Conservation (phyloP, 768 basidiomycete genomes). For the Russula foetens region DNA sequence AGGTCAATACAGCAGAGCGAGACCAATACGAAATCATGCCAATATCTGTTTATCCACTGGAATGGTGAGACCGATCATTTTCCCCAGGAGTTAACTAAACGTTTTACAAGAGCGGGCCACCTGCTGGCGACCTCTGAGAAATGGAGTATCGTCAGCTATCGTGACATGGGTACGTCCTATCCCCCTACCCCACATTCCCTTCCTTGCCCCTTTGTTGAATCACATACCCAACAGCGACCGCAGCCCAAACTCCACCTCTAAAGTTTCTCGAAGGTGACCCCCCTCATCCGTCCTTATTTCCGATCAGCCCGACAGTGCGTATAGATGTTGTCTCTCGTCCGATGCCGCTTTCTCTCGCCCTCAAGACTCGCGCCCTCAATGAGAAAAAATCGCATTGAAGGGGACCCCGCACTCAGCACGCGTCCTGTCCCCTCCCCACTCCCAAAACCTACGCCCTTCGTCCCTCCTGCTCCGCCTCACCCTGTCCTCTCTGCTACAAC, state of each 20-base stretch:
- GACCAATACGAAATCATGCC: conserved; percentile 40
- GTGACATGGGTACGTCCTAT: conserved; percentile 20
- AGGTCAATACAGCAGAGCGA: conserved; percentile 36
- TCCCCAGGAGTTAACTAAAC: conserved; percentile 21
- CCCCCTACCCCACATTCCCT: neutral
- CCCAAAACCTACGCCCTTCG: conserved; percentile 1
- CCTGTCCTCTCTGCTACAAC: conserved; percentile 12
- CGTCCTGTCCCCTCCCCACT: neutral
- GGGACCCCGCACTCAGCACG: conserved; percentile 18
- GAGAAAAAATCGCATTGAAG: conserved; percentile 18
- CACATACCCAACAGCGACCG: neutral
- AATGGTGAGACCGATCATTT: conserved; percentile 38
- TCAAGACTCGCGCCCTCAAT: conserved; percentile 11
- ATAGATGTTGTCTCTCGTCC: conserved; percentile 17
- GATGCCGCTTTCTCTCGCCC: conserved; percentile 13
- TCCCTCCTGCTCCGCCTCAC: neutral
- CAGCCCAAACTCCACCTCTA: conserved; percentile 6
- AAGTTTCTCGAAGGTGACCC: conserved; percentile 17
- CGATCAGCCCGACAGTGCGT: neutral
- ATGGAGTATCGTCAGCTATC: conserved; percentile 16
- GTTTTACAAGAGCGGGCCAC: conserved; percentile 15
- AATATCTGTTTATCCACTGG: conserved; percentile 36
- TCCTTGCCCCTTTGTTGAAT: neutral
- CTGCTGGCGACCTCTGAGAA: conserved; percentile 6
- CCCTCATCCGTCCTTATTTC: neutral